Conservation (phyloP, 2,329 filamentous ascomycete genomes). For the Chrysoporthe puriensis region DNA sequence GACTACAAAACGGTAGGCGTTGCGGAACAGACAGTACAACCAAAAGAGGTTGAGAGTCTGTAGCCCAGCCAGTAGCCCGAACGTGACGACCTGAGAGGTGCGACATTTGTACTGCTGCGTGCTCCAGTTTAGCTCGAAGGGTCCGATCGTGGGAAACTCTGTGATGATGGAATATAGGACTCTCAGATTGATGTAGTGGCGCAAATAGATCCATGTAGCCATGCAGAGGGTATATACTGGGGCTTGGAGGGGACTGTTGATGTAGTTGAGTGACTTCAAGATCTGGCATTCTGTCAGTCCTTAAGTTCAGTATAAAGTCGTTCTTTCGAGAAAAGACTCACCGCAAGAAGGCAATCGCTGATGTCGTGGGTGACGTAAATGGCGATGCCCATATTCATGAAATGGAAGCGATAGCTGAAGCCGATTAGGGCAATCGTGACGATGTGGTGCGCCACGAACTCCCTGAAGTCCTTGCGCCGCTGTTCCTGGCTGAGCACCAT, state of each 20-base stretch:
- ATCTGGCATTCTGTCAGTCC: conserved; percentile 56
- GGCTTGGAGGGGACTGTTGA: conserved; percentile 75
- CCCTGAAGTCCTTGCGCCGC: conserved; percentile 91
- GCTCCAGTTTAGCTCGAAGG: conserved; percentile 75
- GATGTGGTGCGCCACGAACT: conserved; percentile 89
- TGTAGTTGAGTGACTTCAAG: conserved; percentile 89
- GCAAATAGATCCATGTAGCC: conserved; percentile 83
- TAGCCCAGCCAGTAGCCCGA: conserved; percentile 1
- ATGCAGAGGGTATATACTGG: conserved; percentile 88
- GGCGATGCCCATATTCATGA: conserved; percentile 90
- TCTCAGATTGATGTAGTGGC: conserved; percentile 80
- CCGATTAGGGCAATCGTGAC: conserved; percentile 84
- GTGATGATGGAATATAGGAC: conserved; percentile 78
- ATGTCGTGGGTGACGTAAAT: conserved; percentile 96
- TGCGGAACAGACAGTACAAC: conserved; percentile 1
- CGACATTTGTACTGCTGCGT: conserved; percentile 77
- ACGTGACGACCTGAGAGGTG: conserved; percentile 50
- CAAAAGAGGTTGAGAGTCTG: conserved; percentile 6
- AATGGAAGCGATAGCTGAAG: conserved; percentile 92
- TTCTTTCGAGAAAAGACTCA: conserved; percentile 49
- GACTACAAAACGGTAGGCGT: neutral
- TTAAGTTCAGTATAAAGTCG: neutral
- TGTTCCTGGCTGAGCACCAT: conserved; percentile 86
- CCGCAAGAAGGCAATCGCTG: conserved; percentile 92
- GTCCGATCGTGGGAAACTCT: conserved; percentile 53